Percentiles rank a stretch among this genome's conserved stretches.
phyloP scores from a whole-genome alignment of 306 rosid species.

The Benincasa hispida region DNA sequence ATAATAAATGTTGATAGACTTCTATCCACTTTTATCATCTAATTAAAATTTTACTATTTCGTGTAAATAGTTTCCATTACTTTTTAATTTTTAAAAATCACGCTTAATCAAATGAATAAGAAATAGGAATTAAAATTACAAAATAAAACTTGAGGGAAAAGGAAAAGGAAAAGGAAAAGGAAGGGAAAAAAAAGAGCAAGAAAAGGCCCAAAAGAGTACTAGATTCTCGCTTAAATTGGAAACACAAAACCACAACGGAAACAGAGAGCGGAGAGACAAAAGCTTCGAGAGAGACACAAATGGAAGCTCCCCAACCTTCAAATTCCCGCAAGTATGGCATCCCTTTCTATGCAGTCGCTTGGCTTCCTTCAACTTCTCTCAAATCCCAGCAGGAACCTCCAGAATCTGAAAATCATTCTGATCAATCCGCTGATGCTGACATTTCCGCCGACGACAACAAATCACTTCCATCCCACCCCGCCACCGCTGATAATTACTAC shows the following conservation, averaged over 20 bases:
- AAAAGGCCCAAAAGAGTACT: background rate
- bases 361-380: constrained; percentile 35
- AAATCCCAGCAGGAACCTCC: constrained; percentile 11
- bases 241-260: background rate
- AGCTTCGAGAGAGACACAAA: background rate
- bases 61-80: no score
- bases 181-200: no score
- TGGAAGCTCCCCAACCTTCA: constrained; percentile 33
- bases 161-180: no score
- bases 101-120: no score
- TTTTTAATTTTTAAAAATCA: no score
- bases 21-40: no score
- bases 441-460: constrained; percentile 16
- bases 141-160: no score
- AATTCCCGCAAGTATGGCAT: constrained; percentile 63
- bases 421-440: constrained; percentile 16
- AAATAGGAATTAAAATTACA: no score
- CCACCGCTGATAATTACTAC: constrained; percentile 15
- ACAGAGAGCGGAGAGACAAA: background rate
- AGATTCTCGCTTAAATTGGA: background rate
- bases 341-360: constrained; percentile 62
- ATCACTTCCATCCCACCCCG: constrained; percentile 7
- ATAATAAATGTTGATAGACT: no score
- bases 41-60: no score
- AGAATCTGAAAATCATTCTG: background rate